Conservation (phyloP, 1,284 basidiomycete genomes). For the Caloboletus inedulis region DNA sequence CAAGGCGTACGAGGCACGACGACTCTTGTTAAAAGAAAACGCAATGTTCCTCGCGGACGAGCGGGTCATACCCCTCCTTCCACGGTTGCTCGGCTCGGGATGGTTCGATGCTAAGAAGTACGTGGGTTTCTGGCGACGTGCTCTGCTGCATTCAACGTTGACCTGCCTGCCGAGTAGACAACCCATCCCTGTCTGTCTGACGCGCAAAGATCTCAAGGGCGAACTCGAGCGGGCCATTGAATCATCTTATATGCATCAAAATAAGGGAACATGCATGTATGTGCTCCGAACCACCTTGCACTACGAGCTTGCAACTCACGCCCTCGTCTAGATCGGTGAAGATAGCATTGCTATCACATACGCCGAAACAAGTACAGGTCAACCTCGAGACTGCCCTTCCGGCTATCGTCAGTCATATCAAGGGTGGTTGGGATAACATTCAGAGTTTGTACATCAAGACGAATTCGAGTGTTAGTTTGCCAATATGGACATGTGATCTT, state of each 20-base stretch:
- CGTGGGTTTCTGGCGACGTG: slow-evolving; percentile 20
- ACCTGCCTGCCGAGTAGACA: slow-evolving; percentile 57
- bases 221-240: slow-evolving; percentile 90
- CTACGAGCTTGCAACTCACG: neutral
- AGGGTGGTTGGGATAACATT: slow-evolving; percentile 88
- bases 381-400: slow-evolving; percentile 84
- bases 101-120: slow-evolving; percentile 97
- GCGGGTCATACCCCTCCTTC: slow-evolving; percentile 82
- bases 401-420: slow-evolving; percentile 66
- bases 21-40: slow-evolving; percentile 84
- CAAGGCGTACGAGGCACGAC: slow-evolving; percentile 87
- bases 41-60: slow-evolving; percentile 94
- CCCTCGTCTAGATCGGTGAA: slow-evolving; percentile 68
- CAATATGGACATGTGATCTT: slow-evolving; percentile 84
- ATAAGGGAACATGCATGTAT: slow-evolving; percentile 87
- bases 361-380: slow-evolving; percentile 67
- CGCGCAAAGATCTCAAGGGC: slow-evolving; percentile 81
- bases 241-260: slow-evolving; percentile 92
- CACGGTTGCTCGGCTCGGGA: slow-evolving; percentile 82
- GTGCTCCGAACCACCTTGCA: slow-evolving; percentile 32
- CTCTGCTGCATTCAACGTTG: slow-evolving; percentile 3
- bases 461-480: slow-evolving; percentile 77
- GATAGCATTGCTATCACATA: slow-evolving; percentile 75
- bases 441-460: slow-evolving; percentile 93
- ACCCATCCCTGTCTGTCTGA: slow-evolving; percentile 88